Base-by-base conservation (phyloP, 768 basidiomycete genomes). In the Stropharia rugosoannulata region DNA sequence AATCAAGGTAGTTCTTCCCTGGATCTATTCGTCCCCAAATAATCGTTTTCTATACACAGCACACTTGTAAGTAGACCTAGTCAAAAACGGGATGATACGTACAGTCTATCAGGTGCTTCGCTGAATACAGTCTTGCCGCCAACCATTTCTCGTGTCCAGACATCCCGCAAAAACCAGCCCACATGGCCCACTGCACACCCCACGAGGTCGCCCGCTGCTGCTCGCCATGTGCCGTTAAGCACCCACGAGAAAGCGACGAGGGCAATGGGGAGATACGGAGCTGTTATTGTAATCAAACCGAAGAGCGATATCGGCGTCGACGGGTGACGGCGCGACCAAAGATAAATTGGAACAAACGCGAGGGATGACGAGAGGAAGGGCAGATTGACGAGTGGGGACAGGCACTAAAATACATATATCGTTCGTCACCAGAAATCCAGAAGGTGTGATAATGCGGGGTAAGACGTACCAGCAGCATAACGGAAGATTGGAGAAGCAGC, bases 281-380 rank as follows among this genome's bases (percentile, higher is more conserved):
- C 96, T 0, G 93, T 89, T 66, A 99, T 95, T 3, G 93, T 98
- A 64, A 98, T 80, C 25, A 98, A 76, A 8, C 96, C 96, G 63
- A 99, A 97, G 13, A 99, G 83, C 2, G 93, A 95, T 55, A 99
- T 94, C n/a, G 93, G 93, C 3, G 94, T 93, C 4, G 89, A 85
- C 3, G 96, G 95, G 68, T 99, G 96, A 18, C 95, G 81, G 51
- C 96, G 79, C 15, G 95, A 94, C 97, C 97, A 99, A 57, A 98
- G 79, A 70, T 99, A 99, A 39, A 98, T 97, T 3, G 96, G 90
- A 2, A 96, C 92, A 66, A 96, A 97, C 0, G 95, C 94, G 29
- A 96, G 82, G 0, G 94, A 87, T 0, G 93, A 91, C 4, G 95
- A 95, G 43, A 98, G 86, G 76, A 97, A 96, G 0, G 95, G 94